Evolutionary conservation across 148 eudicot species (phyloP).

Genomic region (Pouteria glomerata): DNA sequence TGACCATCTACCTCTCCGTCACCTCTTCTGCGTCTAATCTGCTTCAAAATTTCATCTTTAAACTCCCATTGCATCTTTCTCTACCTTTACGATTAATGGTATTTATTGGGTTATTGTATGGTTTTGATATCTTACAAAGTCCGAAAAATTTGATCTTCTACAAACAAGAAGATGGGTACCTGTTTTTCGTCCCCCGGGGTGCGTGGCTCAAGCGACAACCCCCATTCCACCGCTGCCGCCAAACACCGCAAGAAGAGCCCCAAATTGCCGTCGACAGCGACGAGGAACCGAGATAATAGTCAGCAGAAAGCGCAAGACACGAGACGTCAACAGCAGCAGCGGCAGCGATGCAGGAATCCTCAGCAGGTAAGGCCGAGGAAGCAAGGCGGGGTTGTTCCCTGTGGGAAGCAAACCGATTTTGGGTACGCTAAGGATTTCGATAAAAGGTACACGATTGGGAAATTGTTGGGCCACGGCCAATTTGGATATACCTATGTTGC

Average conservation of each 20-base stretch:
- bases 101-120: too few relatives aligned
- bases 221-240: constrained; percentile 15
- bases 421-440: constrained; percentile 84
- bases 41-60: constrained; percentile 21
- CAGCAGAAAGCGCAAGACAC: constrained; percentile 5
- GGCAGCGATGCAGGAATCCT: too few relatives aligned
- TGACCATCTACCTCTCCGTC: constrained; percentile 24
- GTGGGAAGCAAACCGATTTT: constrained; percentile 89
- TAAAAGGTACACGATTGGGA: constrained; percentile 59
- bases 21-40: constrained; percentile 19
- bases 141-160: not conserved
- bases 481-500: constrained; percentile 97
- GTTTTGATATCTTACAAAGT: not conserved
- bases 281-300: constrained; percentile 21
- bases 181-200: constrained; percentile 57
- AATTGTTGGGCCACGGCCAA: constrained; percentile 94
- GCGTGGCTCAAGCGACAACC: constrained; percentile 55
- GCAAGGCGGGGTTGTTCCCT: constrained; percentile 35
- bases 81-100: too few relatives aligned
- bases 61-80: too few relatives aligned
- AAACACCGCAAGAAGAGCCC: constrained; percentile 2
- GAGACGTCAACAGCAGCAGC: too few relatives aligned
- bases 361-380: constrained; percentile 21
- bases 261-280: constrained; percentile 9
- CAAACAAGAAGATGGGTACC: constrained; percentile 42